Conservation (phyloP, 148 eudicot genomes). For the Drosera capensis region DNA sequence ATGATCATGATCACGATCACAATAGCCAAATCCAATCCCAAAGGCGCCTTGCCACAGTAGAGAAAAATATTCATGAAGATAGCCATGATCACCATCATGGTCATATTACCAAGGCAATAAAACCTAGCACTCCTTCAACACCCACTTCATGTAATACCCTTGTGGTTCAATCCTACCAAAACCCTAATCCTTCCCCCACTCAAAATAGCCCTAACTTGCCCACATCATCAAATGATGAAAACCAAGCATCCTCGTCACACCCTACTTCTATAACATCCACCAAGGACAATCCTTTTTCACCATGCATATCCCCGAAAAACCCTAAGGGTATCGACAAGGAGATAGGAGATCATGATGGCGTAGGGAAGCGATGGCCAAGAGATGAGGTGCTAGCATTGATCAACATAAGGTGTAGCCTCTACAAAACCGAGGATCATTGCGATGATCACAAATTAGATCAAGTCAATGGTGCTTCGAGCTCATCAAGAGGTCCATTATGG, state of each 20-base stretch:
- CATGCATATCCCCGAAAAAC: constrained; percentile 2
- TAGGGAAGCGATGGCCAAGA: constrained; percentile 79
- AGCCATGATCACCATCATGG: too few species aligned
- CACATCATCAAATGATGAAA: background rate
- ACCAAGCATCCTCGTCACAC: constrained; percentile 16
- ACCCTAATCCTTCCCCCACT: constrained; percentile 17
- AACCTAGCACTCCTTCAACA: too few species aligned
- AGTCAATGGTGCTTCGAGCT: too few species aligned
- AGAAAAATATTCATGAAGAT: background rate
- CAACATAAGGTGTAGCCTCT: constrained; percentile 49
- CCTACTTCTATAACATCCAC: constrained; percentile 14
- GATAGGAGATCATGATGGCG: constrained; percentile 19
- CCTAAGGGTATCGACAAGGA: background rate
- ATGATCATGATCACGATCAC: background rate
- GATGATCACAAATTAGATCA: constrained; percentile 6
- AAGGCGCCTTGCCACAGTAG: too few species aligned
- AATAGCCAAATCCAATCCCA: too few species aligned
- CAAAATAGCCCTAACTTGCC: background rate
- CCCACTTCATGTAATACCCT: constrained; percentile 12
- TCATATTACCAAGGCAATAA: too few species aligned
- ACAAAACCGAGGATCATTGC: constrained; percentile 10
- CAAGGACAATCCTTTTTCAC: background rate
- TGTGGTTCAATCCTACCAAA: constrained; percentile 8
- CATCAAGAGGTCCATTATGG: constrained; percentile 65
- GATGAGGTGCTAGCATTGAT: constrained; percentile 80